Base-by-base conservation (phyloP, 176 grass and related monocot genomes). In the Eragrostis nindensis region DNA sequence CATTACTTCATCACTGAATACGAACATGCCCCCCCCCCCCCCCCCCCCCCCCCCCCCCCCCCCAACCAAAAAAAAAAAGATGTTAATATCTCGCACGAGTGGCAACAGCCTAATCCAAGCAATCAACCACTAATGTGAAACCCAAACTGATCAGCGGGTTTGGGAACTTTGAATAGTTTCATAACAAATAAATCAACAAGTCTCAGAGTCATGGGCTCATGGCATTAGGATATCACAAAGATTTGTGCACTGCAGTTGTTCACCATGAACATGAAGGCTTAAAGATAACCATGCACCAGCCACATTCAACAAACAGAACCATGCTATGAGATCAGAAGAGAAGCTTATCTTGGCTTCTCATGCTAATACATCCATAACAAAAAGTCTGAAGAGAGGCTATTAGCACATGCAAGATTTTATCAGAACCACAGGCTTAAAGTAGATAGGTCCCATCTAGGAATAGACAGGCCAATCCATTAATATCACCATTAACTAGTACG, bases 391-490 rank as follows among this genome's bases (percentile, higher is more conserved):
- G 32, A 44, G 15, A 55, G 11, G 54, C 15, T 79, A 19, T 45
- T 74, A 25, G 18, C 47, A 46, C 42, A 29, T 2, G 26, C 0
- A 24, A 55, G 44, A 46, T 80, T 66, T 68, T 67, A 59, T 74
- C 68, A 66, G 38, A 53, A 56, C 25, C 47, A 57, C 69, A 16
- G 29, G 27, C 66, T 79, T 64, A 55, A 71, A 70, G 46, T 22
- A 64, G 46, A 73, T 66, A 65, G 48, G 26, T 24, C 8, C 0
- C 22, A 24, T 17, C 24, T 4, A 45, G 57, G 12, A 79, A 79
- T 65, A 73, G 67, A 80, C 25, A n/a, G 16, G 13, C 38, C 10
- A 2, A 24, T 40, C 61, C 76, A 79, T 73, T 66, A 79, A 85
- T 62, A 2, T 44, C 63, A 70, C 73, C 61, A 66, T 38, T 61